phyloP scores from a whole-genome alignment of 2,329 filamentous ascomycete species.

The Colletotrichum horii region DNA sequence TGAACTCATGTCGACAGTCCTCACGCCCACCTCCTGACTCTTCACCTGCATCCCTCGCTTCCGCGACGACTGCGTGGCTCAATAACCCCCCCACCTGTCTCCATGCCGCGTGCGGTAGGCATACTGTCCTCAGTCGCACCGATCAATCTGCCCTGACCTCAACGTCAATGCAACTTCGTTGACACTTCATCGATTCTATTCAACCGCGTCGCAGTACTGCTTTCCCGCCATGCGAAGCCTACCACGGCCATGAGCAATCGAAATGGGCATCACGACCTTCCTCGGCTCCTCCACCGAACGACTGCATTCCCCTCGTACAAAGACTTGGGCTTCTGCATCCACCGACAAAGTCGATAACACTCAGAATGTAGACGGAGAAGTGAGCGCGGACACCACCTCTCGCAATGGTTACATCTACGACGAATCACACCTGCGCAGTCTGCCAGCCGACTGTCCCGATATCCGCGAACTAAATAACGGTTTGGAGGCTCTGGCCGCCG shows the following conservation, averaged over 20 bases:
- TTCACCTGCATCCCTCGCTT: neutral
- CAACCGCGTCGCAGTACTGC: neutral
- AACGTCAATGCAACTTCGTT: neutral
- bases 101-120: neutral
- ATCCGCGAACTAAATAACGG: slow-evolving; percentile 73
- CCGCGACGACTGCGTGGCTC: neutral
- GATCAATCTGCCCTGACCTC: neutral
- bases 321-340: neutral
- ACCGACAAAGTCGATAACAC: neutral
- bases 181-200: neutral
- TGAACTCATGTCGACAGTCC: neutral
- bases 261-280: slow-evolving; percentile 22
- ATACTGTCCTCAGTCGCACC: neutral
- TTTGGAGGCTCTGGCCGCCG: slow-evolving; percentile 70
- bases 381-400: slow-evolving; percentile 32
- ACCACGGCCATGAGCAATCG: slow-evolving; percentile 17
- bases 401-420: slow-evolving; percentile 57
- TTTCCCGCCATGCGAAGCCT: slow-evolving; percentile 1
- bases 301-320: neutral
- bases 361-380: neutral
- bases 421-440: slow-evolving; percentile 56
- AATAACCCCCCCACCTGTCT: neutral
- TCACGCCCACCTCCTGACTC: neutral
- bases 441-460: slow-evolving; percentile 61
- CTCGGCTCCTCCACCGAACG: slow-evolving; percentile 22